These are phyloP conservation scores for Colletotrichum cuscutae DNA, from an alignment of 2,329 filamentous ascomycete genomes.

Conservation along the genomic window DNA sequence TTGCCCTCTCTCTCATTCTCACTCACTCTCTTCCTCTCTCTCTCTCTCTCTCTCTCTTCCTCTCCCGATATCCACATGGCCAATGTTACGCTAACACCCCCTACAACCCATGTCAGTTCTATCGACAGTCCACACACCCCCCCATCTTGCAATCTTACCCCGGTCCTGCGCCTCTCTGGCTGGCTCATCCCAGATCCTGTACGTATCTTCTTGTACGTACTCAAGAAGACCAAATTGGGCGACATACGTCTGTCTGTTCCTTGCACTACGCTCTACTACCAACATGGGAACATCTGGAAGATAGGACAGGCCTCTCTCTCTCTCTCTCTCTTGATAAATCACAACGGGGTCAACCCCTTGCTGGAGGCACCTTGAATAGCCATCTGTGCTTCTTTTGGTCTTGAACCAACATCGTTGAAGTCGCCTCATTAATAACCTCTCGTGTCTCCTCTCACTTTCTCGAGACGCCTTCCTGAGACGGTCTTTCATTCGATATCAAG, in stretches of 20 bases:
- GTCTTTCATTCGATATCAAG: slow-evolving; percentile 8
- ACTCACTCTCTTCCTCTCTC: slow-evolving; percentile 32
- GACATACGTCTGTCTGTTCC: slow-evolving; percentile 12
- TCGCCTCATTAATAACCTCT: slow-evolving; percentile 23
- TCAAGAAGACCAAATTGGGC: slow-evolving; percentile 6
- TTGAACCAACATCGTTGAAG: slow-evolving; percentile 12
- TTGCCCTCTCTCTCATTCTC: slow-evolving; percentile 18
- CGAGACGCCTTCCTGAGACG: neutral
- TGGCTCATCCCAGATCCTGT: neutral
- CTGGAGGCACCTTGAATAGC: slow-evolving; percentile 8
- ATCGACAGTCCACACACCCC: slow-evolving; percentile 13
- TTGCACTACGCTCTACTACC: slow-evolving; percentile 8
- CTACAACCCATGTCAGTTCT: neutral
- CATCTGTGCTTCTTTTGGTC: neutral
- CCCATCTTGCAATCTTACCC: neutral
- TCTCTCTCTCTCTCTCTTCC: slow-evolving; percentile 11
- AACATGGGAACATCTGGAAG: slow-evolving; percentile 12
- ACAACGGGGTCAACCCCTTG: slow-evolving; percentile 25
- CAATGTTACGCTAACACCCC: slow-evolving; percentile 5
- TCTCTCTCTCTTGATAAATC: slow-evolving; percentile 20
- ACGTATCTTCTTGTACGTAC: slow-evolving; percentile 25
- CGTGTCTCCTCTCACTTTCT: slow-evolving; percentile 3
- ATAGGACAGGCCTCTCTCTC: neutral
- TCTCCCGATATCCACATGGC: slow-evolving; percentile 32
- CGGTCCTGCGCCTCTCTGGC: neutral